Evolutionary conservation across 1,139 yeast genomes (phyloP).

Genomic region (Blastobotrys aristatus): DNA sequence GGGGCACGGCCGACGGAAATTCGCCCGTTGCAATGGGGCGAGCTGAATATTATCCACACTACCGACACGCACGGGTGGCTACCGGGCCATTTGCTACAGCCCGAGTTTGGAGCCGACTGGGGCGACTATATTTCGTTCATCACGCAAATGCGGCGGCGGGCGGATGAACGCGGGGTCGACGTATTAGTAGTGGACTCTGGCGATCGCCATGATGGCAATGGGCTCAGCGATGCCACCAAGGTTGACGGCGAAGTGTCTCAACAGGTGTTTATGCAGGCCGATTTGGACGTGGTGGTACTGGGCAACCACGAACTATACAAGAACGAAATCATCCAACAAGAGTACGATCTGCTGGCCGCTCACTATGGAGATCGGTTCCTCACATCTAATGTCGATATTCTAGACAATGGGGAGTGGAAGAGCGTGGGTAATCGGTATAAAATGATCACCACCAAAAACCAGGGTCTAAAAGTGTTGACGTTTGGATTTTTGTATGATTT

Average conservation of each 20-base stretch:
- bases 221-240: slow-evolving; percentile 68
- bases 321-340: slow-evolving; percentile 62
- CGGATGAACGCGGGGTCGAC: slow-evolving; percentile 51
- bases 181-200: slow-evolving; percentile 80
- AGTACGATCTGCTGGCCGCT: slow-evolving; percentile 54
- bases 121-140: slow-evolving; percentile 82
- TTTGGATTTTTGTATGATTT: slow-evolving; percentile 82
- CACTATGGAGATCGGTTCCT: slow-evolving; percentile 64
- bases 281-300: slow-evolving; percentile 74
- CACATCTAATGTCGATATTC: slow-evolving; percentile 69
- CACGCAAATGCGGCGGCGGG: slow-evolving; percentile 42
- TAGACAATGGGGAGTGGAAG: slow-evolving; percentile 39
- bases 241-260: slow-evolving; percentile 67
- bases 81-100: slow-evolving; percentile 77
- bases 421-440: slow-evolving; percentile 66
- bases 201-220: slow-evolving; percentile 94
- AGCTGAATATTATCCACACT: slow-evolving; percentile 79
- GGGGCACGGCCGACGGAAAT: background rate
- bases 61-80: slow-evolving; percentile 95
- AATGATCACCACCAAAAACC: slow-evolving; percentile 59
- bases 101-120: slow-evolving; percentile 79
- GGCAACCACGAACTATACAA: slow-evolving; percentile 91
- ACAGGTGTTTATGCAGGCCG: slow-evolving; percentile 57
- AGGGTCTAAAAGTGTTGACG: slow-evolving; percentile 51
- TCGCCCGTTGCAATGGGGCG: slow-evolving; percentile 44